These are phyloP conservation scores for Quercus lobata DNA, from an alignment of 331 rosid species.

Conservation along the genomic window DNA sequence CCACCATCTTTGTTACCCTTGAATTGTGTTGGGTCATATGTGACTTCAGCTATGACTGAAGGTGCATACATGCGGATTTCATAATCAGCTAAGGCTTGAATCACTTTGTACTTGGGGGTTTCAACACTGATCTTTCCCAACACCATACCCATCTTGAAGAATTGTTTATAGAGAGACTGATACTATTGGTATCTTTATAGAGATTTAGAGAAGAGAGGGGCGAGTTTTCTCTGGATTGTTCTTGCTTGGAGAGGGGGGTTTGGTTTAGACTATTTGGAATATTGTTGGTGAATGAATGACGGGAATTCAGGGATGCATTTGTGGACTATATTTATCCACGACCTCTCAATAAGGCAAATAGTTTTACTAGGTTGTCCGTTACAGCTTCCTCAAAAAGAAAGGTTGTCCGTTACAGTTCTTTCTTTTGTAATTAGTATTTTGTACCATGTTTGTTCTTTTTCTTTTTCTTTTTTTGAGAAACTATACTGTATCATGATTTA, in stretches of 20 bases:
- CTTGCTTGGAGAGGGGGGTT: constrained; percentile 24
- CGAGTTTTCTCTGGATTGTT: not conserved
- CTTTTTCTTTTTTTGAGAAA: too few relatives aligned
- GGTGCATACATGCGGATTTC: constrained; percentile 70
- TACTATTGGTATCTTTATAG: not conserved
- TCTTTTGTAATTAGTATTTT: too few relatives aligned
- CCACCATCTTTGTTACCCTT: constrained; percentile 85
- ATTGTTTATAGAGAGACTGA: not conserved
- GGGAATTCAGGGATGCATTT: not conserved
- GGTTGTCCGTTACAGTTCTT: too few relatives aligned
- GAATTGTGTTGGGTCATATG: constrained; percentile 70
- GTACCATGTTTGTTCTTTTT: too few relatives aligned
- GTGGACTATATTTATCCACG: constrained; percentile 29
- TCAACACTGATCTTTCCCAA: constrained; percentile 71
- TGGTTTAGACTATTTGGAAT: not conserved
- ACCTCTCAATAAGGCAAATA: not conserved
- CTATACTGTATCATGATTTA: too few relatives aligned
- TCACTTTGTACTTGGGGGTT: constrained; percentile 49
- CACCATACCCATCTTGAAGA: constrained; percentile 59
- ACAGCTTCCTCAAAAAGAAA: too few relatives aligned
- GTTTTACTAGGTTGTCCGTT: too few relatives aligned
- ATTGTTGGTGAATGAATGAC: constrained; percentile 8
- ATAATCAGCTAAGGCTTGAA: constrained; percentile 47
- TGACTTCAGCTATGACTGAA: constrained; percentile 62
- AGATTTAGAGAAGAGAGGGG: not conserved